Evolutionary conservation across 495 filamentous ascomycete species (phyloP).

Genomic region (Terfezia boudieri): DNA sequence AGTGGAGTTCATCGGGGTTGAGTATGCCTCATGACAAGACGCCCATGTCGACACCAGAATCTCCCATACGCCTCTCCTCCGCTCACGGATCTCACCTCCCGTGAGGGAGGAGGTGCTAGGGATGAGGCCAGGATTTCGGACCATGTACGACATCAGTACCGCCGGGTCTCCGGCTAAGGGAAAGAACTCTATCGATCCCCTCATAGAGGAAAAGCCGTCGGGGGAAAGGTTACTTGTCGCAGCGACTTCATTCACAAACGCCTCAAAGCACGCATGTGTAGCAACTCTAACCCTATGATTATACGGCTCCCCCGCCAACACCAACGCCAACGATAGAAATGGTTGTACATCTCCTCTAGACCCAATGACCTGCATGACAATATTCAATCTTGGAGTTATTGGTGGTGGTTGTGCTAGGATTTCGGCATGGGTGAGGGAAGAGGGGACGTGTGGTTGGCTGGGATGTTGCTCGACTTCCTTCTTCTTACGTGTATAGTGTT

Average conservation of each 20-base stretch:
- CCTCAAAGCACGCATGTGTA: slow-evolving; percentile 42
- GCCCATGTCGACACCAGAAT: slow-evolving; percentile 41
- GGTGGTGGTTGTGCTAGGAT: neutral
- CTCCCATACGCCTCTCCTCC: slow-evolving; percentile 37
- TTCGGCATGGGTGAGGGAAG: neutral
- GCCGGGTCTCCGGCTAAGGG: slow-evolving; percentile 48
- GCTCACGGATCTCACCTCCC: slow-evolving; percentile 37
- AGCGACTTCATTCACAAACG: slow-evolving; percentile 30
- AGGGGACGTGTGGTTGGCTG: neutral
- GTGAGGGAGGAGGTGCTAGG: slow-evolving; percentile 40
- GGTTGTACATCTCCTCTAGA: slow-evolving; percentile 58
- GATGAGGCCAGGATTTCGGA: slow-evolving; percentile 54
- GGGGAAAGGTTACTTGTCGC: neutral
- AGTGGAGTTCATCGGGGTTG: slow-evolving; percentile 8
- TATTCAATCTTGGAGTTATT: slow-evolving; percentile 27
- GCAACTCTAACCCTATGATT: slow-evolving; percentile 49
- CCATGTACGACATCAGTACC: slow-evolving; percentile 63
- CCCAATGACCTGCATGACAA: slow-evolving; percentile 62
- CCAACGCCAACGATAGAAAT: slow-evolving; percentile 46
- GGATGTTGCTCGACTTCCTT: neutral
- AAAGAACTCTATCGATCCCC: slow-evolving; percentile 35
- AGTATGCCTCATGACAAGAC: slow-evolving; percentile 32
- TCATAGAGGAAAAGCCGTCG: neutral
- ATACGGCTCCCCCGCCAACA: slow-evolving; percentile 36
- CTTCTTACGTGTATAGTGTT: neutral